A percentile compares a stretch with the other conserved stretches of the same genome.
Conservation (phyloP, 2,329 filamentous ascomycete genomes). For the Dryadomyces quercus-mongolicae region DNA sequence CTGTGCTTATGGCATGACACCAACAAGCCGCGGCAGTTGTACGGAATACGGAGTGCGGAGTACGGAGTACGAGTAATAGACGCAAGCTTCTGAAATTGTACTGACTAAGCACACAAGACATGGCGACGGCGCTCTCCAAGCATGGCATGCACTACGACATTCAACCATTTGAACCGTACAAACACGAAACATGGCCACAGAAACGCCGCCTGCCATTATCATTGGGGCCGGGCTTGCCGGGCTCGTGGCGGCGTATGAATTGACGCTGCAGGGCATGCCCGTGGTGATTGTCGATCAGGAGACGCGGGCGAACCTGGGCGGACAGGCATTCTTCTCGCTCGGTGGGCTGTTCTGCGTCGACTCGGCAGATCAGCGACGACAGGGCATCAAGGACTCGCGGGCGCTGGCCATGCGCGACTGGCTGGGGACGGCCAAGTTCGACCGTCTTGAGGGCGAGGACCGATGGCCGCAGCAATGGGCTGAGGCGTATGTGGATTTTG, state of each 20-base stretch:
- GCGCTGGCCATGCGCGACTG: conserved; percentile 47
- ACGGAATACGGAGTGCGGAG: no score
- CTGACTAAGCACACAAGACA: background rate
- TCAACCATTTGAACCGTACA: background rate
- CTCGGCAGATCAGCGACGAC: conserved; percentile 41
- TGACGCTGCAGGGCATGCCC: conserved; percentile 35
- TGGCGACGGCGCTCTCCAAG: background rate
- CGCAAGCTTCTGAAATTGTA: no score
- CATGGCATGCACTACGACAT: background rate
- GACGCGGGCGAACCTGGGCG: conserved; percentile 41
- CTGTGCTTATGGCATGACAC: no score
- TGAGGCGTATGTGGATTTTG: conserved; percentile 52
- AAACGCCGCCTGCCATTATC: conserved; percentile 34
- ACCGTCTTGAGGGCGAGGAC: conserved; percentile 39
- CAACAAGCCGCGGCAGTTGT: no score
- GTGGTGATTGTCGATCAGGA: conserved; percentile 46
- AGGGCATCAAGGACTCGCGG: conserved; percentile 45
- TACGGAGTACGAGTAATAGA: no score
- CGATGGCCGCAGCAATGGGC: conserved; percentile 49
- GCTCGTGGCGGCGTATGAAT: conserved; percentile 47
- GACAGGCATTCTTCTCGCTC: conserved; percentile 53
- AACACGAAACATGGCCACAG: background rate
- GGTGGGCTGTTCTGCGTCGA: conserved; percentile 49
- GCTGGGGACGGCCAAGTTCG: conserved; percentile 44
- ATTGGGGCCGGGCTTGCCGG: conserved; percentile 45